A percentile compares a stretch with the other conserved stretches of the same genome.
phyloP scores from a whole-genome alignment of 148 eudicot genomes.

The Suaeda aralocaspica region DNA sequence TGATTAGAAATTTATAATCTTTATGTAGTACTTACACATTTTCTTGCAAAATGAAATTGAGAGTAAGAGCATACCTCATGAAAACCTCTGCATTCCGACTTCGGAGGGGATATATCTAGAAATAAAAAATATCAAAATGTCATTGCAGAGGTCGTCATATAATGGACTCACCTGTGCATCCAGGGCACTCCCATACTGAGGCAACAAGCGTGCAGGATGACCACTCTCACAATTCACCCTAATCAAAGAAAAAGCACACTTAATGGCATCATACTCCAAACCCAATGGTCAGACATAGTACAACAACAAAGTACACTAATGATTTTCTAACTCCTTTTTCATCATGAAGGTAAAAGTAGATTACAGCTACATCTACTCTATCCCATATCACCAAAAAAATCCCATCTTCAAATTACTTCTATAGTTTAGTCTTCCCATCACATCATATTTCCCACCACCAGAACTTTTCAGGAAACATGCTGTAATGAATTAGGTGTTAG shows the following conservation, averaged over 20 bases:
- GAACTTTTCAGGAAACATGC: no score
- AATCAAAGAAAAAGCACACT: constrained; percentile 18
- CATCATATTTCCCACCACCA: neutral
- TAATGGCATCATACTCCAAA: constrained; percentile 2
- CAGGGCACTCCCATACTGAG: constrained; percentile 92
- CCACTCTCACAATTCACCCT: constrained; percentile 97
- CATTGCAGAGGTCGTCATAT: no score
- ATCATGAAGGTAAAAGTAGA: neutral
- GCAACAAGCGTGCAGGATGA: constrained; percentile 97
- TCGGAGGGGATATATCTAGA: neutral
- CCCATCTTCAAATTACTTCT: neutral
- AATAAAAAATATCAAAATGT: neutral
- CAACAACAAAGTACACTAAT: neutral
- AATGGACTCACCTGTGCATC: constrained; percentile 84
- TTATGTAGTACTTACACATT: no score
- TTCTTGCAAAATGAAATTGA: no score
- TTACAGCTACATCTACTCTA: neutral
- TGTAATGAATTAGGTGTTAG: no score
- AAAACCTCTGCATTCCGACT: neutral
- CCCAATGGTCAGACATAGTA: neutral
- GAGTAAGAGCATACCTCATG: no score
- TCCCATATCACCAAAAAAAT: neutral
- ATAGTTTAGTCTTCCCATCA: neutral
- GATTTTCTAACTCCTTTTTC: neutral
- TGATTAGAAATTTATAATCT: no score